Evolutionary conservation across 2,329 filamentous ascomycete genomes (phyloP).

Genomic region (Elsinoe batatas): DNA sequence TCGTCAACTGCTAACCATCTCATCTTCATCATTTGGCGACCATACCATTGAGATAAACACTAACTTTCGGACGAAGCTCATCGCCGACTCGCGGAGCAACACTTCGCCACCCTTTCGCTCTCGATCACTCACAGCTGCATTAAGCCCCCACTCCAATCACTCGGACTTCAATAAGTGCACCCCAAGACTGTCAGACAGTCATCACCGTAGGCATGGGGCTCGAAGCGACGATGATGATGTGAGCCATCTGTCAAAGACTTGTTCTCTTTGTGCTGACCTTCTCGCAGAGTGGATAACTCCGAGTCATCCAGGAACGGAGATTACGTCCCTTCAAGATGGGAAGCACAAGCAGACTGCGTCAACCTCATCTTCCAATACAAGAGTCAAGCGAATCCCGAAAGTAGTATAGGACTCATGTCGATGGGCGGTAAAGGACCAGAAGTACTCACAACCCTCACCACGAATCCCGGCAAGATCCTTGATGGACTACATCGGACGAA

Average conservation of each 20-base stretch:
- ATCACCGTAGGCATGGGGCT: slow-evolving; percentile 71
- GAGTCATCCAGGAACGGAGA: slow-evolving; percentile 97
- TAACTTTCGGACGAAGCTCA: too few relatives aligned
- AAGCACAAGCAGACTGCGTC: slow-evolving; percentile 90
- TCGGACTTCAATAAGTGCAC: background rate
- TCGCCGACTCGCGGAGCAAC: too few relatives aligned
- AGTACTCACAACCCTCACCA: slow-evolving; percentile 90
- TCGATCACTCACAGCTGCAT: background rate
- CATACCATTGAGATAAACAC: background rate
- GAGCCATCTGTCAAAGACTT: slow-evolving; percentile 19
- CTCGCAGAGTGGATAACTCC: slow-evolving; percentile 80
- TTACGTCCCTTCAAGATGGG: slow-evolving; percentile 80
- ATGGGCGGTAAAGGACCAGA: slow-evolving; percentile 98
- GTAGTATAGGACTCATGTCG: slow-evolving; percentile 94
- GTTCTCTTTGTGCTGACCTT: slow-evolving; percentile 19
- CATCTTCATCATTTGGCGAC: background rate
- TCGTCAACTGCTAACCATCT: background rate
- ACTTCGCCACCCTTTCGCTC: too few relatives aligned
- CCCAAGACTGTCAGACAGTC: slow-evolving; percentile 7
- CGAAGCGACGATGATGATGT: slow-evolving; percentile 98
- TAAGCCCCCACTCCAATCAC: background rate
- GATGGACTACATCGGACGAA: slow-evolving; percentile 88
- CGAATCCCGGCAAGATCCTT: slow-evolving; percentile 90
- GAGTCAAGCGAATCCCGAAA: slow-evolving; percentile 90
- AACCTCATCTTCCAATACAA: slow-evolving; percentile 88